Conservation (phyloP, 2,329 filamentous ascomycete genomes). For the Fusarium hostae region DNA sequence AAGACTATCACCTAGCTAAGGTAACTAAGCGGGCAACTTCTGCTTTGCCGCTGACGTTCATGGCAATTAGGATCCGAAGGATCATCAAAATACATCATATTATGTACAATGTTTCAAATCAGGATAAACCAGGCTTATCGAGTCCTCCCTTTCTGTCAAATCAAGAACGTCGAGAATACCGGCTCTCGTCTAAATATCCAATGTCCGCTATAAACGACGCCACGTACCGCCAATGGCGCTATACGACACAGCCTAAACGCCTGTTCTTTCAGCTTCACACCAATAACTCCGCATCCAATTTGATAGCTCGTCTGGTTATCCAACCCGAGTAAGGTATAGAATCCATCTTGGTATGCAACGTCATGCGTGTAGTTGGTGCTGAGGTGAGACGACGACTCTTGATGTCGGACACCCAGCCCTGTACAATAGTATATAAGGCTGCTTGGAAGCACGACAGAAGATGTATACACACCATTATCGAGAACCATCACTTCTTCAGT, state of each 20-base stretch:
- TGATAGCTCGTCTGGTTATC: neutral
- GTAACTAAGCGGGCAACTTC: neutral
- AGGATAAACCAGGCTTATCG: neutral
- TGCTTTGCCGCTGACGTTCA: neutral
- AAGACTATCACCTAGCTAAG: neutral
- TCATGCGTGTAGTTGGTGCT: neutral
- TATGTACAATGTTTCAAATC: neutral
- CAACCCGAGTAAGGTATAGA: neutral
- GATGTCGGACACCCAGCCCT: neutral
- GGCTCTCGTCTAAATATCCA: neutral
- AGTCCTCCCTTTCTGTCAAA: neutral
- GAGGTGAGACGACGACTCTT: neutral
- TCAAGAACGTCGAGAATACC: neutral
- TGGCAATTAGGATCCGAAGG: neutral
- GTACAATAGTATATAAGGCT: constrained; percentile 13
- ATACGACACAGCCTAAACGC: neutral
- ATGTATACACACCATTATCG: neutral
- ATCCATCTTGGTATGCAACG: neutral
- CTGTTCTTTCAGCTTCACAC: constrained; percentile 2
- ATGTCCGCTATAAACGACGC: neutral
- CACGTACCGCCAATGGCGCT: neutral
- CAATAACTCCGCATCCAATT: constrained; percentile 4
- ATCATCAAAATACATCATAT: neutral
- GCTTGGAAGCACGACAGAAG: neutral
- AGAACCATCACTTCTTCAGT: neutral